Evolutionary conservation across 352 stramenopile species (phyloP).

Genomic region (Phytophthora nicotianae): DNA sequence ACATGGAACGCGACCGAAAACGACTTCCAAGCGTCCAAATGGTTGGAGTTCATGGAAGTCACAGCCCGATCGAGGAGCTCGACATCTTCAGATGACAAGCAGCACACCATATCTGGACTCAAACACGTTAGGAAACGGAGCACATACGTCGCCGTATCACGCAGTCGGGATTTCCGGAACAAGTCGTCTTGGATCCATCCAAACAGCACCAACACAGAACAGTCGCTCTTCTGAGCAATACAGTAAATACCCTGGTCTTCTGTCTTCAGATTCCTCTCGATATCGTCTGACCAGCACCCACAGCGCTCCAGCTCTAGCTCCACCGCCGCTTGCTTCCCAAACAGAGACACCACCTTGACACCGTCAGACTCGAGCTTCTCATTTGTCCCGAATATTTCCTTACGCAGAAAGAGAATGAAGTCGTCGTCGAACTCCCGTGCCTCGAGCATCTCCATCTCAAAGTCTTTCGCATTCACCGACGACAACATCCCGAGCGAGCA

Average conservation of each 20-base stretch:
- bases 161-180: constrained; percentile 48
- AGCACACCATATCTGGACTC: constrained; percentile 54
- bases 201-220: constrained; percentile 53
- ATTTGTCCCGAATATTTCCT: constrained; percentile 44
- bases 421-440: constrained; percentile 68
- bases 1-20: constrained; percentile 51
- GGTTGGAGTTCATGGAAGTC: constrained; percentile 22
- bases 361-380: constrained; percentile 7
- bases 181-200: constrained; percentile 55
- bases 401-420: constrained; percentile 60
- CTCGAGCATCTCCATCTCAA: constrained; percentile 58
- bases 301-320: constrained; percentile 43
- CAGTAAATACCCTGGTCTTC: constrained; percentile 71
- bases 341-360: constrained; percentile 52
- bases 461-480: constrained; percentile 53
- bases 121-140: constrained; percentile 70
- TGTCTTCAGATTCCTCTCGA: constrained; percentile 39
- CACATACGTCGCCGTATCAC: constrained; percentile 72
- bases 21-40: constrained; percentile 45
- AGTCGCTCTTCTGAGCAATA: constrained; percentile 13
- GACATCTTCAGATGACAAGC: constrained; percentile 47
- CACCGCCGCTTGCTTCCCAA: constrained; percentile 65
- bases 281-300: constrained; percentile 50
- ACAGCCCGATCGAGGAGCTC: constrained; percentile 30
- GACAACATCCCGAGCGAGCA: constrained; percentile 56